Evolutionary conservation across 306 rosid species (phyloP).

Genomic region (Cajanus cajan): DNA sequence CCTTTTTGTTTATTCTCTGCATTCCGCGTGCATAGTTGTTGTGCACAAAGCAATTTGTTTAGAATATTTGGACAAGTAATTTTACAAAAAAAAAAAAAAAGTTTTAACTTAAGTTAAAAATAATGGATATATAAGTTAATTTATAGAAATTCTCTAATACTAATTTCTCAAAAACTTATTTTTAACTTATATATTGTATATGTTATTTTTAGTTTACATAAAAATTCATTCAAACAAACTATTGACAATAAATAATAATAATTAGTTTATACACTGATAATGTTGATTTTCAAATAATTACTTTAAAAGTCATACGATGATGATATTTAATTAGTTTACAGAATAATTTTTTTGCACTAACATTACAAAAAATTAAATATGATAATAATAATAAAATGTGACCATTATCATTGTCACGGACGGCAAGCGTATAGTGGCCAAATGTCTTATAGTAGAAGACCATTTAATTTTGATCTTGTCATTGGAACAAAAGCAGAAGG

Average conservation of each 20-base stretch:
- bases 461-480: not conserved
- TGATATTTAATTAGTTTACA: not conserved
- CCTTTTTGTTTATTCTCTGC: not conserved
- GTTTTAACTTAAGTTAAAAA: no score
- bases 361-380: not conserved
- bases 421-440: constrained; percentile 37
- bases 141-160: no score
- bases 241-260: no score
- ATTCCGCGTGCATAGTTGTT: constrained; percentile 7
- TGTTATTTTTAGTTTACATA: no score
- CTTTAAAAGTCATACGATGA: not conserved
- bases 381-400: not conserved
- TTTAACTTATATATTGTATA: no score
- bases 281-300: not conserved
- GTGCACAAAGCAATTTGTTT: not conserved
- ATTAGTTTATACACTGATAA: no score
- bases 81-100: no score
- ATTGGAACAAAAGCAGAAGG: not conserved
- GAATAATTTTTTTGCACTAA: not conserved
- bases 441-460: constrained; percentile 17
- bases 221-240: no score
- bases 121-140: no score
- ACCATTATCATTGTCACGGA: constrained; percentile 4
- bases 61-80: no score
- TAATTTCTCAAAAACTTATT: no score